Evolutionary conservation across 2,329 filamentous ascomycete genomes (phyloP).

Genomic region (Trichophyton rubrum): DNA sequence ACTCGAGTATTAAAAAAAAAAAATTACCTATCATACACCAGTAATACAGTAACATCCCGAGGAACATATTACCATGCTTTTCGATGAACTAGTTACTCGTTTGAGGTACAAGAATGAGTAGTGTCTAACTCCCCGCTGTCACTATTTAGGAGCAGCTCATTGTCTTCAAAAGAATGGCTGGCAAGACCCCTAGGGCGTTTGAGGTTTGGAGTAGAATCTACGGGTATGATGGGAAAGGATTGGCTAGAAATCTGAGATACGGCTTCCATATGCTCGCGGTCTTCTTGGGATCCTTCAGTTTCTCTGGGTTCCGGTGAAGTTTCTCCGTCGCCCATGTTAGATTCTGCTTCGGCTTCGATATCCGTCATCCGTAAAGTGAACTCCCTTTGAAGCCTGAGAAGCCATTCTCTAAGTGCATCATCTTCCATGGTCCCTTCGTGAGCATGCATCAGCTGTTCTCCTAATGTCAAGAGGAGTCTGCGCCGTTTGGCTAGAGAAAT

Average conservation of each 20-base stretch:
- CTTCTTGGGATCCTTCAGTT: neutral
- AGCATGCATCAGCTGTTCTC: slow-evolving; percentile 60
- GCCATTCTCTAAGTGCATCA: slow-evolving; percentile 49
- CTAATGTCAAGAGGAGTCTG: slow-evolving; percentile 60
- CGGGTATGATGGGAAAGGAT: neutral
- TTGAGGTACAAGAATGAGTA: neutral
- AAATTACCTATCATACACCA: no score
- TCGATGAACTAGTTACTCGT: neutral
- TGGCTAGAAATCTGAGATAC: neutral
- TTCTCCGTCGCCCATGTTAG: slow-evolving; percentile 51
- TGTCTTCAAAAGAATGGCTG: neutral
- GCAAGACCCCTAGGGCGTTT: no score
- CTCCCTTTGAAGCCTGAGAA: slow-evolving; percentile 57
- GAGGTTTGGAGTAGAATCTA: neutral
- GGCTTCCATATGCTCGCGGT: neutral
- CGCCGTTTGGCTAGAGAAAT: slow-evolving; percentile 51
- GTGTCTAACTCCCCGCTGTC: neutral
- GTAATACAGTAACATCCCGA: neutral
- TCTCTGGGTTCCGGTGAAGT: neutral
- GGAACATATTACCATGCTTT: neutral
- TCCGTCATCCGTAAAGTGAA: slow-evolving; percentile 60
- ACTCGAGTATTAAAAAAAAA: neutral
- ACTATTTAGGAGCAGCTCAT: neutral
- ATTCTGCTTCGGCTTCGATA: slow-evolving; percentile 31
- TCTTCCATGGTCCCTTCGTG: slow-evolving; percentile 53